Evolutionary conservation across 2,329 filamentous ascomycete genomes (phyloP).

Genomic region (Aspergillus floridensis): DNA sequence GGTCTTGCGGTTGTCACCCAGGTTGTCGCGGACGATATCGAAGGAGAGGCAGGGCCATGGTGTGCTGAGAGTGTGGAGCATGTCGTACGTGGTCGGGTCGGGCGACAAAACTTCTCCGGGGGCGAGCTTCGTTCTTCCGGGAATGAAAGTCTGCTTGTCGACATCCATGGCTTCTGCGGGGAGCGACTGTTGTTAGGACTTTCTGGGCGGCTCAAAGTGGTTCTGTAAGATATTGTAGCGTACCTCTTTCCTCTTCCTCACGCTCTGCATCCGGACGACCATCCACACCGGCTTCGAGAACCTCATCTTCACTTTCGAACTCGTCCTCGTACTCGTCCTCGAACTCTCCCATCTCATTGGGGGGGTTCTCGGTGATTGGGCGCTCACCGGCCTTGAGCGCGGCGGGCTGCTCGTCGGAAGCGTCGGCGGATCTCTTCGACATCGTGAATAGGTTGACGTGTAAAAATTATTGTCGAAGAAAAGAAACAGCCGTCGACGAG

Average conservation of each 20-base stretch:
- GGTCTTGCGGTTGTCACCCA: constrained; percentile 86
- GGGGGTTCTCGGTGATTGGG: constrained; percentile 50
- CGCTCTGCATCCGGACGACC: constrained; percentile 87
- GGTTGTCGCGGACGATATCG: constrained; percentile 79
- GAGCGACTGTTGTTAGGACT: constrained; percentile 16
- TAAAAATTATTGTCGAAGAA: neutral
- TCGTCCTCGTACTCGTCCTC: constrained; percentile 90
- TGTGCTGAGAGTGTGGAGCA: constrained; percentile 91
- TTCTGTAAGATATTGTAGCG: constrained; percentile 20
- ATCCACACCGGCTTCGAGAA: constrained; percentile 90
- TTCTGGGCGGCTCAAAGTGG: neutral
- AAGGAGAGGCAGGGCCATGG: constrained; percentile 98
- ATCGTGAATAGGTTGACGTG: constrained; percentile 39
- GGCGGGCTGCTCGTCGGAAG: constrained; percentile 48
- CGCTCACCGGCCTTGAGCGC: constrained; percentile 62
- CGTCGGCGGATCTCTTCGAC: constrained; percentile 60
- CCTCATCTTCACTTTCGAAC: constrained; percentile 89
- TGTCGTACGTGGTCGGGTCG: constrained; percentile 92
- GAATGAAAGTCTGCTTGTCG: constrained; percentile 92
- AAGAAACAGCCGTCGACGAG: constrained; percentile 14
- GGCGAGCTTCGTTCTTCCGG: constrained; percentile 86
- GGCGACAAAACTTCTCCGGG: constrained; percentile 87
- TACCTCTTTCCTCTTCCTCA: constrained; percentile 78
- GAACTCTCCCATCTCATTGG: constrained; percentile 60
- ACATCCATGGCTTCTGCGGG: constrained; percentile 77